Conservation (phyloP, 768 basidiomycete species). For the Kwoniella botswanensis region DNA sequence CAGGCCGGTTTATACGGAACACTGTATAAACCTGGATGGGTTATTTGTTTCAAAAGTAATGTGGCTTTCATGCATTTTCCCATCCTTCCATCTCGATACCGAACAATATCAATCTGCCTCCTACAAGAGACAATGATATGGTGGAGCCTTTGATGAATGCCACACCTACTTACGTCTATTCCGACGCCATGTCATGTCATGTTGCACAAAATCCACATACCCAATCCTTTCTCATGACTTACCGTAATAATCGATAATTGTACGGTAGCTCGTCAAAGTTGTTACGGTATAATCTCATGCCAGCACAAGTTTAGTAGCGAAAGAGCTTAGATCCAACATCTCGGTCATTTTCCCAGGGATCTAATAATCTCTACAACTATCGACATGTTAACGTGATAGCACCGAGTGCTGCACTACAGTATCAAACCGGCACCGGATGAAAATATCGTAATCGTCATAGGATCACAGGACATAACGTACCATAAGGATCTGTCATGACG, state of each 20-base stretch:
- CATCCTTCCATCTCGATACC: no score
- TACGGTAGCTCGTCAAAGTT: not conserved
- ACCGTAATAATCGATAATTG: not conserved
- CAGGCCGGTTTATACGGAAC: no score
- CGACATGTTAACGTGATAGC: no score
- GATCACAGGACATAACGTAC: not conserved
- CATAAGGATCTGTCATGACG: not conserved
- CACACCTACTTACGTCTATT: not conserved
- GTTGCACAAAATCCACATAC: not conserved
- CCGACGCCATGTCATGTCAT: not conserved
- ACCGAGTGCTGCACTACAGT: no score
- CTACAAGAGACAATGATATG: no score
- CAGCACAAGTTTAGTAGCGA: not conserved
- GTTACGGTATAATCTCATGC: not conserved
- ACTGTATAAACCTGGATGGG: no score
- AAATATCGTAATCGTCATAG: not conserved
- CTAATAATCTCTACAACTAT: no score
- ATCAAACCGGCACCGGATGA: not conserved
- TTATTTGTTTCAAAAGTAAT: no score
- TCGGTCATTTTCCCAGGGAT: not conserved
- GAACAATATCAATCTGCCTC: no score
- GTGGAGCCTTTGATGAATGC: not conserved
- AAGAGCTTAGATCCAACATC: not conserved
- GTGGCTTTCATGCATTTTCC: no score
- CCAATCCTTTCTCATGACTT: not conserved